phyloP scores from a whole-genome alignment of 164 flowering plant genomes.

The Berberis vulgaris region DNA sequence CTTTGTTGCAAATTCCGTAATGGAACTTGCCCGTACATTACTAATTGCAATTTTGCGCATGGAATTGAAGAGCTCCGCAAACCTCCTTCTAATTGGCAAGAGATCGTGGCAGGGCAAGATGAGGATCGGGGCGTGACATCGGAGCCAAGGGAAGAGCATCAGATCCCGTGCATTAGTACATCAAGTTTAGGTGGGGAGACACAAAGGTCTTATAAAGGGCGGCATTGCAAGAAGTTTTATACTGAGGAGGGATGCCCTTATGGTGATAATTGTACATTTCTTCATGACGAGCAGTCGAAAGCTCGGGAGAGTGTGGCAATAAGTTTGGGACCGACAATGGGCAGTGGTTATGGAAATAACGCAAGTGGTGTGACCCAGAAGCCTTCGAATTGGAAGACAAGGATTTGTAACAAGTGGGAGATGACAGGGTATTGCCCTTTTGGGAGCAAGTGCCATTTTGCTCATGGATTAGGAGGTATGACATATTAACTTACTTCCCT shows the following conservation, averaged over 20 bases:
- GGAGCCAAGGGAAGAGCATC: slow-evolving; percentile 81
- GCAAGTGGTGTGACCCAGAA: slow-evolving; percentile 41
- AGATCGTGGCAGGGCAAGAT: slow-evolving; percentile 80
- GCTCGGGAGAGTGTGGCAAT: slow-evolving; percentile 93
- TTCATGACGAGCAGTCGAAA: slow-evolving; percentile 92
- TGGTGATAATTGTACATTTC: slow-evolving; percentile 85
- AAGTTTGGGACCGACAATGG: slow-evolving; percentile 68
- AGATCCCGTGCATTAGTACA: slow-evolving; percentile 72
- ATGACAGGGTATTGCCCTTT: slow-evolving; percentile 94
- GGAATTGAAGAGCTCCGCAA: slow-evolving; percentile 82
- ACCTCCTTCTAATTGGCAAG: slow-evolving; percentile 98
- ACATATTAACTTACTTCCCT: not conserved
- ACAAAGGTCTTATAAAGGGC: slow-evolving; percentile 79
- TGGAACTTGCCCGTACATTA: slow-evolving; percentile 88
- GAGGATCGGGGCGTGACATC: slow-evolving; percentile 36
- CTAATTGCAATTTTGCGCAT: slow-evolving; percentile 95
- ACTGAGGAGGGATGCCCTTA: slow-evolving; percentile 98
- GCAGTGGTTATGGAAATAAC: slow-evolving; percentile 46
- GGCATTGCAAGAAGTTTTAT: slow-evolving; percentile 95
- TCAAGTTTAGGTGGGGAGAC: slow-evolving; percentile 39
- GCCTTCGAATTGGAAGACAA: slow-evolving; percentile 98
- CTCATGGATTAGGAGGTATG: slow-evolving; percentile 91
- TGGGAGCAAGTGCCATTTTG: slow-evolving; percentile 97
- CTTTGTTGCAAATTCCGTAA: slow-evolving; percentile 91
- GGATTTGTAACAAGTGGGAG: slow-evolving; percentile 99